Evolutionary conservation across 257 asterid species (phyloP).

Genomic region (Voacanga thouarsii): DNA sequence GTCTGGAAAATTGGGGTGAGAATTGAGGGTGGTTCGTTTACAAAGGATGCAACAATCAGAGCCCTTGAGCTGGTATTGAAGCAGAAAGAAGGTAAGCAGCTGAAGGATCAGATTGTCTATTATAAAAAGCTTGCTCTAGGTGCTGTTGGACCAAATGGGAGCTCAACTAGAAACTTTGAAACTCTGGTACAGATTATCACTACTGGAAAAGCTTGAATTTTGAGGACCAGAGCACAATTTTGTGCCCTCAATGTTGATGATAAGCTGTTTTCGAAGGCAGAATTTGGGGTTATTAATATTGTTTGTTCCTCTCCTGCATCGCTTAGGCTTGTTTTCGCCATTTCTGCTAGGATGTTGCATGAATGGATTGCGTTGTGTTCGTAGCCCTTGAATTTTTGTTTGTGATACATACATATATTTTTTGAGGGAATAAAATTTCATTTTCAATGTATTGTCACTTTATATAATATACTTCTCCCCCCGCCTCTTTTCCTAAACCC

Average conservation of each 20-base stretch:
- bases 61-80: conserved; percentile 40
- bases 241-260: background rate
- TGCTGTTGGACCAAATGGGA: conserved; percentile 48
- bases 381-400: too few species aligned
- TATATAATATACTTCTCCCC: too few species aligned
- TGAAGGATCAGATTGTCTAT: conserved; percentile 32
- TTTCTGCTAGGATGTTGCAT: too few species aligned
- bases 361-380: too few species aligned
- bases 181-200: conserved; percentile 29
- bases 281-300: too few species aligned
- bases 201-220: background rate
- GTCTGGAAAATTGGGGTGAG: conserved; percentile 57
- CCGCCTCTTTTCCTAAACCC: too few species aligned
- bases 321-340: too few species aligned
- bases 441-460: too few species aligned
- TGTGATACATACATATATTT: too few species aligned
- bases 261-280: too few species aligned
- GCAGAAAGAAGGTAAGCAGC: conserved; percentile 22
- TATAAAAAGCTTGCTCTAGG: conserved; percentile 31
- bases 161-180: conserved; percentile 38
- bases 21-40: conserved; percentile 44
- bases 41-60: conserved; percentile 14
- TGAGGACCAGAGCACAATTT: background rate
- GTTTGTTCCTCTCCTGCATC: too few species aligned
- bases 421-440: too few species aligned